A percentile compares a stretch with the other conserved stretches of the same genome.
Evolutionary conservation across 2,329 filamentous ascomycete species (phyloP).

Genomic region (Alternaria sp.): DNA sequence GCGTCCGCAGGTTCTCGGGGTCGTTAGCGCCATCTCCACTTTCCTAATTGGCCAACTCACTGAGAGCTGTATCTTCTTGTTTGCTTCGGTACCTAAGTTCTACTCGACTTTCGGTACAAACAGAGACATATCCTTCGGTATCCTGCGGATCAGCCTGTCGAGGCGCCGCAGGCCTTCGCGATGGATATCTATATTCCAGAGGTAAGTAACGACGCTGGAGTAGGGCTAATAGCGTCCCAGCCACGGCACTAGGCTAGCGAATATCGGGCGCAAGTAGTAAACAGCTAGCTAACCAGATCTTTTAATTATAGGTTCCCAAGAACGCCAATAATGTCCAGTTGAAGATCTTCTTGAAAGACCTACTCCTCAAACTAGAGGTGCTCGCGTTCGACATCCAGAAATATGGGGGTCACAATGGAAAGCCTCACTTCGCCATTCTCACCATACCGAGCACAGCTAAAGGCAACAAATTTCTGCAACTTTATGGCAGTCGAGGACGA

Average conservation of each 20-base stretch:
- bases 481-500: conserved; percentile 37
- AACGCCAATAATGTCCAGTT: conserved; percentile 56
- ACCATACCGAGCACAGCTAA: conserved; percentile 56
- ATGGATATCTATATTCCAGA: conserved; percentile 42
- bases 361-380: conserved; percentile 53
- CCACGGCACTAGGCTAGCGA: neutral
- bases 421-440: conserved; percentile 48
- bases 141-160: neutral
- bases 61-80: neutral
- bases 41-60: conserved; percentile 7
- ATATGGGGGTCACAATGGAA: conserved; percentile 34
- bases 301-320: conserved; percentile 46
- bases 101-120: neutral
- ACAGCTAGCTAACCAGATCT: neutral
- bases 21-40: conserved; percentile 17
- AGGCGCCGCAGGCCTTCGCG: neutral
- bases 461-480: conserved; percentile 55
- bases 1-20: neutral
- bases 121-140: neutral
- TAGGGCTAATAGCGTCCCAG: neutral
- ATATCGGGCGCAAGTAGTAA: neutral
- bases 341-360: conserved; percentile 50
- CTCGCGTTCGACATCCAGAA: conserved; percentile 57
- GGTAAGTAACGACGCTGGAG: conserved; percentile 18
- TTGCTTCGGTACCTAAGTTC: neutral